Conservation (phyloP, 2,329 filamentous ascomycete genomes). For the Monilinia fructigena region DNA sequence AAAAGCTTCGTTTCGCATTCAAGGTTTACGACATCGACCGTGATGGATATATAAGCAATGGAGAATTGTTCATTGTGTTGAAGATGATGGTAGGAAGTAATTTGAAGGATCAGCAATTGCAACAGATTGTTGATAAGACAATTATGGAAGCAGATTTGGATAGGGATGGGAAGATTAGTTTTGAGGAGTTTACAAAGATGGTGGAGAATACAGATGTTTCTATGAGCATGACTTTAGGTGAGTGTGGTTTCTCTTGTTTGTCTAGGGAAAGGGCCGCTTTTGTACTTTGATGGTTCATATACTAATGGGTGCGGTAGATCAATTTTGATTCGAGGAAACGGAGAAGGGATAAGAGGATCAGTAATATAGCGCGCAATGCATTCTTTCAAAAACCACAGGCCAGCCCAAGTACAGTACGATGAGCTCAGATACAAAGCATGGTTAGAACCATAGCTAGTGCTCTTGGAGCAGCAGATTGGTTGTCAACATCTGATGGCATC, state of each 20-base stretch:
- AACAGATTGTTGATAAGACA: slow-evolving; percentile 99
- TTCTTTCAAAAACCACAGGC: background rate
- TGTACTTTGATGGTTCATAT: slow-evolving; percentile 4
- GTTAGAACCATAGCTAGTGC: background rate
- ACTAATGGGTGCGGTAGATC: slow-evolving; percentile 30
- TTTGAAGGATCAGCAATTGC: slow-evolving; percentile 96
- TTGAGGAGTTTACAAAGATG: slow-evolving; percentile 98
- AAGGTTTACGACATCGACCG: slow-evolving; percentile 99
- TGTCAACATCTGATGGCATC: background rate
- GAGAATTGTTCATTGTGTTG: slow-evolving; percentile 96
- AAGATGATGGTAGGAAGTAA: slow-evolving; percentile 99
- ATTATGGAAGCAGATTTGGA: slow-evolving; percentile 99
- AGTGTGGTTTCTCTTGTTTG: slow-evolving; percentile 38
- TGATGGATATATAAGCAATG: slow-evolving; percentile 97
- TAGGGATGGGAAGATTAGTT: slow-evolving; percentile 96
- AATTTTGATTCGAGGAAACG: slow-evolving; percentile 32
- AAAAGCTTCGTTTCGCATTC: slow-evolving; percentile 97
- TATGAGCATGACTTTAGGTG: slow-evolving; percentile 72
- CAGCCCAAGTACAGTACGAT: background rate
- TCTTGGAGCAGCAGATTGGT: background rate
- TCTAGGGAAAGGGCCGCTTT: background rate
- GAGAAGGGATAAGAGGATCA: background rate
- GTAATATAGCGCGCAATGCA: slow-evolving; percentile 4
- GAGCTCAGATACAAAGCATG: background rate
- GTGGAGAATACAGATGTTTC: slow-evolving; percentile 87